A percentile compares a stretch with the other conserved stretches of the same genome.
These are phyloP conservation scores for Talaromyces amestolkiae DNA, from an alignment of 2,329 filamentous ascomycete genomes.

Conservation along the genomic window DNA sequence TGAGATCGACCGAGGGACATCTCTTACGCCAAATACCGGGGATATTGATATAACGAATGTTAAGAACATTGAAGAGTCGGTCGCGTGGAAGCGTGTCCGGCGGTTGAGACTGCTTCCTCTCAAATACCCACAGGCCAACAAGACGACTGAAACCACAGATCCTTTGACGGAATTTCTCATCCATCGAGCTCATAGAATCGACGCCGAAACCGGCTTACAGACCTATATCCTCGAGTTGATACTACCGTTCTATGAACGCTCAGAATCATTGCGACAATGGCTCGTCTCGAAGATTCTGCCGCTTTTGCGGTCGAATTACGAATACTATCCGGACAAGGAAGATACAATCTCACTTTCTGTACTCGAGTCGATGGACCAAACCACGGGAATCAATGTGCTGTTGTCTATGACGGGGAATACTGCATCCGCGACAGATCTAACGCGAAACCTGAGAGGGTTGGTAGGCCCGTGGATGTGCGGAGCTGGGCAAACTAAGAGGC, in stretches of 20 bases:
- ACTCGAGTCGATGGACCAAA: constrained; percentile 53
- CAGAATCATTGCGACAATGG: constrained; percentile 56
- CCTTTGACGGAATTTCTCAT: constrained; percentile 57
- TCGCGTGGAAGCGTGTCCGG: constrained; percentile 53
- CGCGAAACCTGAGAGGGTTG: constrained; percentile 57
- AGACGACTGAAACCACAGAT: constrained; percentile 47
- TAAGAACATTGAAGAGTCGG: constrained; percentile 47
- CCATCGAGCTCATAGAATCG: constrained; percentile 59
- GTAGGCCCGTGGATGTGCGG: constrained; percentile 65
- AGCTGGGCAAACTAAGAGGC: constrained; percentile 53
- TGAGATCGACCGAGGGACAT: constrained; percentile 43
- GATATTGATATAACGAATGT: constrained; percentile 49
- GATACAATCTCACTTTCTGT: constrained; percentile 48
- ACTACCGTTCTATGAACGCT: constrained; percentile 56
- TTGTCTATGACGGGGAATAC: constrained; percentile 44
- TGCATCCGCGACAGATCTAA: constrained; percentile 40
- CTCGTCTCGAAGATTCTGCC: constrained; percentile 60
- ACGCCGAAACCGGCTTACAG: constrained; percentile 58
- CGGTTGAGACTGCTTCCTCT: constrained; percentile 54
- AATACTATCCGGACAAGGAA: constrained; percentile 58
- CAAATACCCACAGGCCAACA: constrained; percentile 44
- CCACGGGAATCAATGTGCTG: constrained; percentile 53
- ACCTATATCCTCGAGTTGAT: constrained; percentile 56
- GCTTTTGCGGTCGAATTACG: constrained; percentile 58
- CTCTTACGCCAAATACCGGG: constrained; percentile 26